Evolutionary conservation across 129 eudicot genomes (phyloP).

Genomic region (Flaveria trinervia): DNA sequence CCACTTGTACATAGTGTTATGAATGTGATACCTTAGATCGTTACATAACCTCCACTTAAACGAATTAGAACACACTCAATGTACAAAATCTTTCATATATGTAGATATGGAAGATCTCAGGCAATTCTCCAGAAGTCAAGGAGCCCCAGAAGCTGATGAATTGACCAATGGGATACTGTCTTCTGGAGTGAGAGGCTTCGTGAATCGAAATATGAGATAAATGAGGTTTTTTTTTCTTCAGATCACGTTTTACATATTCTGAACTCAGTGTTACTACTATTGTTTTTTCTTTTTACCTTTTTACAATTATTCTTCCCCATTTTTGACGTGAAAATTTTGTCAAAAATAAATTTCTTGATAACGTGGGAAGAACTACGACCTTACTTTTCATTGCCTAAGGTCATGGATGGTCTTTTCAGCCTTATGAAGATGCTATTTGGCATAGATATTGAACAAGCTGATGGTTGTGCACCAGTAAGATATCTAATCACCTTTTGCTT

Average conservation of each 20-base stretch:
- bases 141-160: constrained; percentile 80
- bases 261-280: too few relatives aligned
- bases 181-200: constrained; percentile 99
- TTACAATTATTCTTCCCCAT: too few relatives aligned
- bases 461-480: constrained; percentile 90
- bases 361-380: constrained; percentile 92
- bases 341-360: constrained; percentile 17
- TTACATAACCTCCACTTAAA: too few relatives aligned
- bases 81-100: background rate
- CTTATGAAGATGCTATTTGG: constrained; percentile 85
- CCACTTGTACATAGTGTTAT: too few relatives aligned
- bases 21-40: too few relatives aligned
- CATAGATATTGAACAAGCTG: constrained; percentile 68
- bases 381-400: constrained; percentile 90
- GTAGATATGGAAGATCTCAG: constrained; percentile 88
- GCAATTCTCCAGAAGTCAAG: constrained; percentile 66
- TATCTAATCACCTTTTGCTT: background rate
- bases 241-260: too few relatives aligned
- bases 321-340: background rate
- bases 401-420: constrained; percentile 94
- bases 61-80: background rate
- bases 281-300: background rate
- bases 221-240: constrained; percentile 58
- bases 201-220: constrained; percentile 92
- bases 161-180: constrained; percentile 78